Conservation (phyloP, 2,329 filamentous ascomycete species). For the Juglanconis sp. region DNA sequence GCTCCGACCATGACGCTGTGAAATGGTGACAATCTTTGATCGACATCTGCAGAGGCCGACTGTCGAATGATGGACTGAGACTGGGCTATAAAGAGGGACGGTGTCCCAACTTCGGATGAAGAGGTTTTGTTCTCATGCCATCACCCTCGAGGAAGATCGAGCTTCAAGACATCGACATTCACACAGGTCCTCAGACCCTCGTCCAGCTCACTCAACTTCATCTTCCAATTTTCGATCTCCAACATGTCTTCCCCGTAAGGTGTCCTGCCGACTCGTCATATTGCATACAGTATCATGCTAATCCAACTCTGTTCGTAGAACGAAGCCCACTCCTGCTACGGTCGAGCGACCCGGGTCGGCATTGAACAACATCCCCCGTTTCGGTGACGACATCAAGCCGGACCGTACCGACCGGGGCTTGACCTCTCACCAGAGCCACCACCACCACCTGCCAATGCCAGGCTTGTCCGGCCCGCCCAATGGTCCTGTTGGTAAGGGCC, state of each 20-base stretch:
- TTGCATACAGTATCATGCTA: neutral
- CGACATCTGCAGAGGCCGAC: neutral
- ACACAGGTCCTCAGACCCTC: neutral
- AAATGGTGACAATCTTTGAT: neutral
- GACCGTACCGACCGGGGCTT: neutral
- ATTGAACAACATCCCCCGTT: constrained; percentile 9
- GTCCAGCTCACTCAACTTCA: neutral
- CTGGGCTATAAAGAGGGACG: neutral
- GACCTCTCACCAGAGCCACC: neutral
- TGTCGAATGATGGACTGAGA: neutral
- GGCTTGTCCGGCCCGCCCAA: constrained; percentile 12
- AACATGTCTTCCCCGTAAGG: constrained; percentile 17
- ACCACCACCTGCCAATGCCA: constrained; percentile 11
- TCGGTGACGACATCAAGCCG: neutral
- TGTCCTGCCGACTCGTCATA: neutral
- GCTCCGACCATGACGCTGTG: neutral
- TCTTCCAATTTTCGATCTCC: neutral
- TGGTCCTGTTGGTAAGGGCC: constrained; percentile 8
- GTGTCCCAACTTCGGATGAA: neutral
- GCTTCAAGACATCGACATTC: neutral
- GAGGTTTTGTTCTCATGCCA: neutral
- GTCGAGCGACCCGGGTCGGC: neutral
- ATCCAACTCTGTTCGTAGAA: neutral
- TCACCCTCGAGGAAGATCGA: neutral
- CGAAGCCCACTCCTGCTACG: constrained; percentile 6